Base-by-base conservation (phyloP, 192 early-diverging fungal species). In the Geranomyces michiganensis region DNA sequence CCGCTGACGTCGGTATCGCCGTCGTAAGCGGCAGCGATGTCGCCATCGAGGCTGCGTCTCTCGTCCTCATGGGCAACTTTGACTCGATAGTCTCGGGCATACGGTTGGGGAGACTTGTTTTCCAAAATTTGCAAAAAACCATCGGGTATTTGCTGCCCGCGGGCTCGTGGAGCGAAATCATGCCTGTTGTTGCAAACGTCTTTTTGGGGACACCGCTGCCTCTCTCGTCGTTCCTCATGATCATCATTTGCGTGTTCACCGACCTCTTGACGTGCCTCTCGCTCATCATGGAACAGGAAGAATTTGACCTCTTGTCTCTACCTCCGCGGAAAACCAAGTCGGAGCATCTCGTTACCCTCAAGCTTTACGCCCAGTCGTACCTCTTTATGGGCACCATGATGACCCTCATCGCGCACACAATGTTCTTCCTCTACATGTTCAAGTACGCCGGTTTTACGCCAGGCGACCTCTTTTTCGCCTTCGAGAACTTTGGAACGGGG, bases 51-150 rank as follows among this genome's bases (percentile, higher is more conserved):
- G 74, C 84, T 24, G 84, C 84, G 14, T 45, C 78, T 24, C 45
- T 82, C 17, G 68, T 85, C 1, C 78, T 85, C 19, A 60, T 85
- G 62, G 78, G 84, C 75, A 87, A 78, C 78, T 90, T 93, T 70
- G 75, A 85, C 26, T 88, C 90, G 3, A 77, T 92, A 6, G 55
- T 88, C 9, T 82, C 80, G 22, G 93, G 89, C n/a, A 90, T 96
- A 74, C 87, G 90, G 66, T 84, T 85, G 59, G 94, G 94, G 27
- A 88, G 94, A 9, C 72, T 95, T 30, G 86, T 91, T 19, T 96
- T 94, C 76, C 87, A 92, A 73, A 96, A 96, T 80, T 73, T 94
- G 33, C 88, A 93, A 71, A 94, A 96, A 77, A 92, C 93, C 29
- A 90, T 93, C 76, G 68, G 90, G 1, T 96, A 94, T 65, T 77